Conservation (phyloP, 345 rosid genomes). For the Salix arbutifolia region DNA sequence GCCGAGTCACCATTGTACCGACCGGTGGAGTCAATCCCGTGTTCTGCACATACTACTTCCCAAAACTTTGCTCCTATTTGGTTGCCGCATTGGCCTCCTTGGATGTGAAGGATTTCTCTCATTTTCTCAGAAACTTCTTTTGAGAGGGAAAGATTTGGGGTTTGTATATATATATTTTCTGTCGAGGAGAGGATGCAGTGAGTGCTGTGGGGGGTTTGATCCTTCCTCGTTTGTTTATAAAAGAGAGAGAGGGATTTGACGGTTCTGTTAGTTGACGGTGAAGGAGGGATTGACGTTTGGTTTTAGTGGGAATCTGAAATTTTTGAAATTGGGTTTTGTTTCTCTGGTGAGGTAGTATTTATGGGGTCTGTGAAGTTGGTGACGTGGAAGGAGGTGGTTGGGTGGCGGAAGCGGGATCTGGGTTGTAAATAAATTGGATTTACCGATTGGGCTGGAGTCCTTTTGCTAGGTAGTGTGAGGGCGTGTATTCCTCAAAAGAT, state of each 20-base stretch:
- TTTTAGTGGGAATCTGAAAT: slow-evolving; percentile 24
- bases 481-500: too few relatives aligned
- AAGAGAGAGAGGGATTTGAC: background rate
- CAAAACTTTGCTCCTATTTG: slow-evolving; percentile 80
- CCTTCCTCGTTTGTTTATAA: background rate
- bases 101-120: slow-evolving; percentile 79
- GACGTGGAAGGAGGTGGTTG: background rate
- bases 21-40: slow-evolving; percentile 79
- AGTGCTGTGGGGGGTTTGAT: background rate
- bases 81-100: slow-evolving; percentile 78
- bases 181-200: background rate
- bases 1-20: slow-evolving; percentile 58
- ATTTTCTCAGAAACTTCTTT: slow-evolving; percentile 30
- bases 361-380: background rate
- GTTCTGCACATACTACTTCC: slow-evolving; percentile 81
- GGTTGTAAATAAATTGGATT: too few relatives aligned
- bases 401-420: background rate
- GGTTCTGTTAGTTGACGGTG: slow-evolving; percentile 14
- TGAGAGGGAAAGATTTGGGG: background rate
- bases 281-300: background rate
- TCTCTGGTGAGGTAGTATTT: background rate
- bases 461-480: background rate
- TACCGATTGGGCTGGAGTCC: too few relatives aligned
- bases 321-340: slow-evolving; percentile 26
- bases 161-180: background rate